Percentiles rank a stretch among this genome's conserved stretches.
These are phyloP conservation scores for Podosphaera xanthii DNA, from an alignment of 2,329 filamentous ascomycete genomes.

Conservation along the genomic window DNA sequence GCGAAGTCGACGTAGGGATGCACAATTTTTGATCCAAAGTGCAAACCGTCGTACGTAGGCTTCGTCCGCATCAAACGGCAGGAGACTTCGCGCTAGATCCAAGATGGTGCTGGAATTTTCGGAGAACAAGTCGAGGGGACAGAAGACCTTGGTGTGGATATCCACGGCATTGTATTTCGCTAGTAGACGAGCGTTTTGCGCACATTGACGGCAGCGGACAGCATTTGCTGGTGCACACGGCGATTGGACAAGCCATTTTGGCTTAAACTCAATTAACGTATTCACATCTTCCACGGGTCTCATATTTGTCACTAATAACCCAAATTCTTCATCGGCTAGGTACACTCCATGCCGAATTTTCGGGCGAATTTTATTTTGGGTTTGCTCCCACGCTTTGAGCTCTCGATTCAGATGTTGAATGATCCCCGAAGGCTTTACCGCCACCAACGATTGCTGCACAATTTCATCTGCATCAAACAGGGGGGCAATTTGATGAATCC, in stretches of 20 bases:
- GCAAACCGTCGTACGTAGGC: constrained; percentile 9
- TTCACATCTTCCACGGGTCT: constrained; percentile 8
- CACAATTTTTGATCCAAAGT: constrained; percentile 17
- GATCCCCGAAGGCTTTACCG: constrained; percentile 22
- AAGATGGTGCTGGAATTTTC: constrained; percentile 23
- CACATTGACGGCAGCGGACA: constrained; percentile 53
- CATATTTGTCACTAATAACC: constrained; percentile 57
- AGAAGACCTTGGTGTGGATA: constrained; percentile 21
- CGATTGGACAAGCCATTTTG: constrained; percentile 64
- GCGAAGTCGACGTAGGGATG: constrained; percentile 20
- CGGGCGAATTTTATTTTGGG: constrained; percentile 17
- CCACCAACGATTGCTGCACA: constrained; percentile 30
- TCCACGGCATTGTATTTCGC: constrained; percentile 4
- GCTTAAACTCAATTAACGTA: constrained; percentile 45
- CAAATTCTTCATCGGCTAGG: constrained; percentile 33
- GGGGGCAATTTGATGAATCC: constrained; percentile 27
- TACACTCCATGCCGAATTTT: constrained; percentile 26
- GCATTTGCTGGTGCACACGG: constrained; percentile 41
- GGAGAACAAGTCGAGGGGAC: constrained; percentile 40
- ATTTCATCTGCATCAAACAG: constrained; percentile 32
- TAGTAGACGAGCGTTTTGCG: constrained; percentile 17
- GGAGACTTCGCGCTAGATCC: constrained; percentile 17
- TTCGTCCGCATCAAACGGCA: constrained; percentile 3
- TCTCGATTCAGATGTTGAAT: constrained; percentile 27
- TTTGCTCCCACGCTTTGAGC: constrained; percentile 19